Evolutionary conservation across 768 basidiomycete genomes (phyloP).

Genomic region (Sarcodon aspratus): DNA sequence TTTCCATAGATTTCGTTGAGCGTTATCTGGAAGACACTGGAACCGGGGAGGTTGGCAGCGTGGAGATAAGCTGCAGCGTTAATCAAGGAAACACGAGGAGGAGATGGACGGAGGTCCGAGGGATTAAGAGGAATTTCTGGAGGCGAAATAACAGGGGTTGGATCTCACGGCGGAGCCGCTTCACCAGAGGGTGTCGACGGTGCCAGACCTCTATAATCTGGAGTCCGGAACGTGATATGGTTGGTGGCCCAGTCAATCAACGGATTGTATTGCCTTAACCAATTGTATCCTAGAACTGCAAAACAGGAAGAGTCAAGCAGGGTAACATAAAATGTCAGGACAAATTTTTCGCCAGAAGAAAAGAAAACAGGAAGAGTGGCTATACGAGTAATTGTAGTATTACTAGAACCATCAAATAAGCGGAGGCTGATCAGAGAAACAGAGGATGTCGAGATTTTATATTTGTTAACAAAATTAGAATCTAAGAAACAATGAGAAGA

Average conservation of each 20-base stretch:
- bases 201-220: not conserved
- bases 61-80: constrained; percentile 1
- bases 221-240: not conserved
- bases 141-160: not conserved
- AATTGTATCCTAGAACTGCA: constrained; percentile 7
- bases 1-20: not conserved
- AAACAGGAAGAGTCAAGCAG: not conserved
- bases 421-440: too few relatives aligned
- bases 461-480: too few relatives aligned
- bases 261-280: constrained; percentile 10
- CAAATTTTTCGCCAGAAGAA: too few relatives aligned
- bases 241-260: constrained; percentile 10
- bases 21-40: not conserved
- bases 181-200: too few relatives aligned
- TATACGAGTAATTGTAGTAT: too few relatives aligned
- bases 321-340: too few relatives aligned
- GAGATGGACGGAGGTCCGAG: not conserved
- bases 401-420: too few relatives aligned
- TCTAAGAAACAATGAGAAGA: too few relatives aligned
- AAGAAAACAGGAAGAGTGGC: too few relatives aligned
- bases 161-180: not conserved
- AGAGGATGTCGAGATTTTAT: too few relatives aligned
- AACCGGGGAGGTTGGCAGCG: not conserved
- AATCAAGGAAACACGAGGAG: constrained; percentile 5
- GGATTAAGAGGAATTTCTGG: not conserved